A percentile compares a stretch with the other conserved stretches of the same genome.
phyloP scores from a whole-genome alignment of 371 early-diverging fungal species.

The Mortierella sp. region DNA sequence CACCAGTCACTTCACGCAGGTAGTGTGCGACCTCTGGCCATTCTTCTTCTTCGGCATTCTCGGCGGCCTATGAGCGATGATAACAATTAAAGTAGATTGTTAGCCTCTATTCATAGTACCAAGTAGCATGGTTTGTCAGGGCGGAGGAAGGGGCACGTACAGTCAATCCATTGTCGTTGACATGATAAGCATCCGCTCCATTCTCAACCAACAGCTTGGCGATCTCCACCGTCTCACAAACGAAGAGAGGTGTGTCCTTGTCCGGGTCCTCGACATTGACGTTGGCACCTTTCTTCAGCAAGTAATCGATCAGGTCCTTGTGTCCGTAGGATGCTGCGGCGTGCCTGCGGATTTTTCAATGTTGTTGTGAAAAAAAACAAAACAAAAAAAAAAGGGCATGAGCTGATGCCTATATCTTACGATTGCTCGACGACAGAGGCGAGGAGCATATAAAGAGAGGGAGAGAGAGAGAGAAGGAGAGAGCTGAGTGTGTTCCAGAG shows the following conservation, averaged over 20 bases:
- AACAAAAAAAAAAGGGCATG: no score
- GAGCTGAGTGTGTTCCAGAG: no score
- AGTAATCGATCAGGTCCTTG: constrained; percentile 63
- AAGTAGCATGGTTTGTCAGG: no score
- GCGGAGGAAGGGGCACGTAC: no score
- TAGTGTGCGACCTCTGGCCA: constrained; percentile 47
- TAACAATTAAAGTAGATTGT: not conserved
- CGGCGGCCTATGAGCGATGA: constrained; percentile 24
- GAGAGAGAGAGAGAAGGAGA: not conserved
- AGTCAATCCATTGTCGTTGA: constrained; percentile 35
- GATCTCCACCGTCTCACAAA: constrained; percentile 80
- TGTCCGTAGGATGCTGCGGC: constrained; percentile 78
- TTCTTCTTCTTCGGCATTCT: constrained; percentile 46
- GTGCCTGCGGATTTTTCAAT: constrained; percentile 57
- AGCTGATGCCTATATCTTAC: no score
- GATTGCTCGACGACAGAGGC: no score
- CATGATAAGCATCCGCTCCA: constrained; percentile 75
- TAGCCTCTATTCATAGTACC: no score
- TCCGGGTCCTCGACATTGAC: constrained; percentile 81
- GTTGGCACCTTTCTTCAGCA: constrained; percentile 66
- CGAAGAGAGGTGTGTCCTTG: constrained; percentile 88
- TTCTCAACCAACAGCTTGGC: constrained; percentile 74
- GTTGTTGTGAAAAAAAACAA: no score
- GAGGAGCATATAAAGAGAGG: not conserved
- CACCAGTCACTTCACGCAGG: constrained; percentile 43